Evolutionary conservation across 805 yeast genomes (phyloP), one percentile per base, ranked within the genome.

Genomic region (Teunomyces kruisii): DNA sequence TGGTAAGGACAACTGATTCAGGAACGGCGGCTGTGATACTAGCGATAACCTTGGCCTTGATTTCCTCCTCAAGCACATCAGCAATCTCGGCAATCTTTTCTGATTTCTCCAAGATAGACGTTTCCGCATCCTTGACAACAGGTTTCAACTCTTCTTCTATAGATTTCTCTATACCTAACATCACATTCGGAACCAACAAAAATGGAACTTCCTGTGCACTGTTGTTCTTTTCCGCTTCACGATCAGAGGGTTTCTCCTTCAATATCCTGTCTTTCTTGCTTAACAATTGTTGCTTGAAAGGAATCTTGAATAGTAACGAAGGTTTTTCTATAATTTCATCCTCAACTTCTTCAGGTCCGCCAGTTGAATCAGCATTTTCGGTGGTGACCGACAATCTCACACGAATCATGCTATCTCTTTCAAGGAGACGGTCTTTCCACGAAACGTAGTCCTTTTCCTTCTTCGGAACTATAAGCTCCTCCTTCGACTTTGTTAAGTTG

Each of bases 401-500:
- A 43, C 54, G 57, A 8, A 64, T 53, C 3, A 44, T 24, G n/a
- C 53, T 54, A 54, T 67, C 75, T 54, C 70, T 48, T 14, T 61
- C 56, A 5, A 50, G 36, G 29, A 68, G 48, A 26, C 75, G 50
- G 31, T 68, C 62, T 36, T 62, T 52, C 76, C 76, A 62, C 26
- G 78, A 58, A 8, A 68, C 39, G 47, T 58, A 70, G n/a, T 61
- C 53, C 45, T 59, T 62, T 8, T 57, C 58, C 39, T 55, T 57
- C 42, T 56, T 60, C 5, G 69, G 67, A 31, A 58, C 42, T 12
- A 70, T 62, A 12, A 71, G 59, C 39, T 68, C 74, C 26, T 72
- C 76, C 50, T 62, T 57, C 12, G 76, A 65, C 45, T 67, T 71
- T 19, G 58, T 53, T 32, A 65, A 51, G 39, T 68, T 65, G 19